These are phyloP conservation scores for Ammopiptanthus mongolicus DNA, from an alignment of 306 rosid genomes.

Conservation along the genomic window DNA sequence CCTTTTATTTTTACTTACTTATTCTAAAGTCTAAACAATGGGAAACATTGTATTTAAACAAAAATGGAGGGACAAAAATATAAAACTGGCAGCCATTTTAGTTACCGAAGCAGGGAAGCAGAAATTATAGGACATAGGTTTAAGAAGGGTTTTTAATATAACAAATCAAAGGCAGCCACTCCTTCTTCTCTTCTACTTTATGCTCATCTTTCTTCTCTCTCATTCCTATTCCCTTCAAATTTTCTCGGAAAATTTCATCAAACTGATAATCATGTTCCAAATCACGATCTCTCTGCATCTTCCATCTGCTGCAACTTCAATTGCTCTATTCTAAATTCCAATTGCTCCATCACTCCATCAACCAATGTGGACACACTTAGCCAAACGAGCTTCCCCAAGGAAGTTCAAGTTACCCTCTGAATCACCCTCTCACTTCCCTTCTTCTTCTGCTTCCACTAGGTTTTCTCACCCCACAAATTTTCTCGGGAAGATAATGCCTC, in stretches of 20 bases:
- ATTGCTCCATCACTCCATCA: not conserved
- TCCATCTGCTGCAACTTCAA: conserved; percentile 4
- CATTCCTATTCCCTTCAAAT: not conserved
- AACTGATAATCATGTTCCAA: not conserved
- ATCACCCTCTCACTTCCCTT: not conserved
- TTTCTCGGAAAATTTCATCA: not conserved
- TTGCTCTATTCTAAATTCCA: not conserved
- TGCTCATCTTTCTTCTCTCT: not conserved
- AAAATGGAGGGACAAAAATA: too few species aligned
- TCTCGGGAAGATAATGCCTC: conserved; percentile 12
- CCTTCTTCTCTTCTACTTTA: not conserved
- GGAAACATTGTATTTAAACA: too few species aligned
- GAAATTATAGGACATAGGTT: conserved; percentile 32
- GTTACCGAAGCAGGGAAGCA: not conserved
- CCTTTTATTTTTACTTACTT: too few species aligned
- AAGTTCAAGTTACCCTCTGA: conserved; percentile 22
- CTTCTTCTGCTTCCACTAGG: not conserved
- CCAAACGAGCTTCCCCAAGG: conserved; percentile 38
- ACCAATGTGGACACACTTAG: conserved; percentile 51
- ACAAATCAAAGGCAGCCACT: conserved; percentile 28
- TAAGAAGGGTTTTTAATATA: conserved; percentile 46
- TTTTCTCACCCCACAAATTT: not conserved
- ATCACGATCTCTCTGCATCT: not conserved
- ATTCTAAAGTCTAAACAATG: too few species aligned
- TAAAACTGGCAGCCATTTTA: too few species aligned